Base-by-base conservation (phyloP, 345 rosid species). In the Lumnitzera racemosa region DNA sequence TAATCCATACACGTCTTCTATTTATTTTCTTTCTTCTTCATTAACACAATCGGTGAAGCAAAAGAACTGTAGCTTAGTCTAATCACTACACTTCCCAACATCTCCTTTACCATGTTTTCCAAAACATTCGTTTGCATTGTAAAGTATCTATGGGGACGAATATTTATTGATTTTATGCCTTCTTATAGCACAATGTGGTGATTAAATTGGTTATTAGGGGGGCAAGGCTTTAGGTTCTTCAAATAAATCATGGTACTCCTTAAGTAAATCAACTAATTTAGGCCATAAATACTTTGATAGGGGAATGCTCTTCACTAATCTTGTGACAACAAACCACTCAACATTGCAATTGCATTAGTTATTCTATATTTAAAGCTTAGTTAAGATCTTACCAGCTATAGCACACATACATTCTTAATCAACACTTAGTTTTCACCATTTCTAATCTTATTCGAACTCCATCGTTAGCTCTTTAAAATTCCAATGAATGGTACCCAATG, bases 1-100 rank as follows among this genome's bases (percentile, higher is more conserved):
- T 51, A 61, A 6, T 61, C 57, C 0, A 50, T 17, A 46, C 62
- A 59, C 3, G 47, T 2, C 13, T 53, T 23, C 62, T 43, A 59
- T 0, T 14, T 15, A 1, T 24, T 41, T 23, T 59, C 53, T 15
- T 59, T 59, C 53, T 47, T 59, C 16, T 20, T 59, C 3, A 59
- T 52, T 2, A 59, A n/a, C 2, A 59, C 13, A 0, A 59, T 12
- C 0, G 53, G 62, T 2, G 50, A 47, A n/a, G 62, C 0, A 47
- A 15, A 59, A 1, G 62, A 29, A 11, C 53, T 59, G 4, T 2
- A 12, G 12, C 52, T 59, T 9, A 1, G 14, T 47, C 14, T 41
- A 2, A 59, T 59, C 1, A 47, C 36, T 16, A 53, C 53, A 20
- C 3, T 2, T 20, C 12, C n/a, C 1, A 59, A 3, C 53, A 59